Conservation (phyloP, 768 basidiomycete genomes). For the Filobasidium wieringae region DNA sequence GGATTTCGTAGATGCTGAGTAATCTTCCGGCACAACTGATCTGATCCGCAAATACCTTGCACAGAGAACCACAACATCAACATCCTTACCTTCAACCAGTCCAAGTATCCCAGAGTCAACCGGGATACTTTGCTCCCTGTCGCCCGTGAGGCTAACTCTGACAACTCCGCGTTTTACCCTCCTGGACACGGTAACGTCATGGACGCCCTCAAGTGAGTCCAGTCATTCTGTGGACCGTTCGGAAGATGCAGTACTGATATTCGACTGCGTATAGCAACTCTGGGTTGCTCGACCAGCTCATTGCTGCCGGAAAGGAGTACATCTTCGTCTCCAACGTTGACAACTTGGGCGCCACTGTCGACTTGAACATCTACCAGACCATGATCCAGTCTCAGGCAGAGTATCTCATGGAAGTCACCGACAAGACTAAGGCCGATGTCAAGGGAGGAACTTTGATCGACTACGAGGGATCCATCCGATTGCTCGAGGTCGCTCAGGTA, state of each 20-base stretch:
- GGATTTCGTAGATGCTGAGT: not conserved
- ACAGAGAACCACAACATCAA: conserved; percentile 76
- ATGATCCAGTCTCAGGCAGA: conserved; percentile 72
- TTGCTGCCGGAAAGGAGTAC: conserved; percentile 89
- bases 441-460: conserved; percentile 76
- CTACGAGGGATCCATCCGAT: conserved; percentile 74
- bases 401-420: conserved; percentile 90
- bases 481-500: conserved; percentile 90
- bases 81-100: conserved; percentile 82
- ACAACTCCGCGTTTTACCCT: conserved; percentile 92
- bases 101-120: conserved; percentile 82
- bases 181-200: conserved; percentile 95
- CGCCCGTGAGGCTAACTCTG: conserved; percentile 62
- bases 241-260: not conserved
- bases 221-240: not conserved
- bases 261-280: conserved; percentile 52
- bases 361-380: conserved; percentile 65
- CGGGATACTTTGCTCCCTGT: conserved; percentile 78
- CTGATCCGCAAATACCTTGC: not conserved
- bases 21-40: too few species aligned
- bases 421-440: conserved; percentile 89
- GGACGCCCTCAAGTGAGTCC: conserved; percentile 58
- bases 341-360: conserved; percentile 84
- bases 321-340: conserved; percentile 96
- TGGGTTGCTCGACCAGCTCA: conserved; percentile 76